Conservation (phyloP, 805 yeast genomes). For the Candida sithepensis region DNA sequence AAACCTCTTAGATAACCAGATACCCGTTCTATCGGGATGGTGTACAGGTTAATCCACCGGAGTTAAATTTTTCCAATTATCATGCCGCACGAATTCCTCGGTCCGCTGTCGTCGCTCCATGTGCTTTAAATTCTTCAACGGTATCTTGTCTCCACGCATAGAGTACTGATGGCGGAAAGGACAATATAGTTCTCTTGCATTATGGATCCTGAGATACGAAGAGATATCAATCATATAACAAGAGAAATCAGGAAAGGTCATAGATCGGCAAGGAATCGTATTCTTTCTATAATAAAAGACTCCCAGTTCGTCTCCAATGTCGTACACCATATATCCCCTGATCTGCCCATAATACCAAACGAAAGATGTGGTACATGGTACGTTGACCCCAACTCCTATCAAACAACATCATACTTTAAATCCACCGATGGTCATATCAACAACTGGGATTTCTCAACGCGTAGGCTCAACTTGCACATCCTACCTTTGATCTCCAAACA, state of each 20-base stretch:
- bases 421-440: conserved; percentile 88
- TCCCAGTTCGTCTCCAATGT: conserved; percentile 43
- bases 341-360: conserved; percentile 57
- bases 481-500: conserved; percentile 41
- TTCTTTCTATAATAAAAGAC: conserved; percentile 72
- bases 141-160: no score
- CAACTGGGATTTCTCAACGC: conserved; percentile 73
- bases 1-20: no score
- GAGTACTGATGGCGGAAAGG: no score
- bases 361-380: conserved; percentile 91
- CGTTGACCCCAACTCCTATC: conserved; percentile 40
- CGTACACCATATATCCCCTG: conserved; percentile 27
- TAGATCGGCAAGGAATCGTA: conserved; percentile 52
- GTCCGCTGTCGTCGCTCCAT: no score
- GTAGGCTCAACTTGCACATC: conserved; percentile 74
- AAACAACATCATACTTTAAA: conserved; percentile 67
- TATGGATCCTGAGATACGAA: conserved; percentile 15
- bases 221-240: conserved; percentile 18
- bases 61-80: no score
- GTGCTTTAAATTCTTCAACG: no score
- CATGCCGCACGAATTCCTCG: no score
- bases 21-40: no score
- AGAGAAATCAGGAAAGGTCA: conserved; percentile 48
- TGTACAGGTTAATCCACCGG: no score
- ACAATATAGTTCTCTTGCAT: no score